Evolutionary conservation across 2,329 filamentous ascomycete species (phyloP).

Genomic region (Parastagonospora nodorum): DNA sequence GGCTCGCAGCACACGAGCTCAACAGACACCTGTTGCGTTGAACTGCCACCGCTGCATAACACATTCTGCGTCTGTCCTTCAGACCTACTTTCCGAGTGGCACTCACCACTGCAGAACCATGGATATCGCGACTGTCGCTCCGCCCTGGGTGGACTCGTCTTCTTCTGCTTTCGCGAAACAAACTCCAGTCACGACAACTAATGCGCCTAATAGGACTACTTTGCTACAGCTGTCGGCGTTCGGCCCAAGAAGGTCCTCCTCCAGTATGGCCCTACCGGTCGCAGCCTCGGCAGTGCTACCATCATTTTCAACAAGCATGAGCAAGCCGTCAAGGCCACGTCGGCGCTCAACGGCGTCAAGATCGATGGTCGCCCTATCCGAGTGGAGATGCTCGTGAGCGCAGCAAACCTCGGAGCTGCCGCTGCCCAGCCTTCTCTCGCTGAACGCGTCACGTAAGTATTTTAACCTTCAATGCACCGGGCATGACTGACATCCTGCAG

Average conservation of each 20-base stretch:
- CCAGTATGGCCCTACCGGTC: conserved; percentile 89
- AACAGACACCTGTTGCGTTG: conserved; percentile 8
- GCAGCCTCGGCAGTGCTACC: conserved; percentile 89
- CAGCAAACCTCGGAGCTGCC: conserved; percentile 70
- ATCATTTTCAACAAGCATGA: conserved; percentile 83
- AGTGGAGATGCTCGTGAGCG: conserved; percentile 90
- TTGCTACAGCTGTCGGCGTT: conserved; percentile 82
- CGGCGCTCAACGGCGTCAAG: conserved; percentile 82
- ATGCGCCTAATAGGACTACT: conserved; percentile 90
- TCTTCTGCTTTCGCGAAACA: conserved; percentile 36
- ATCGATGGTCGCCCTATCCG: conserved; percentile 92
- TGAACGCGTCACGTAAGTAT: conserved; percentile 78
- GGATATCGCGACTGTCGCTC: conserved; percentile 29
- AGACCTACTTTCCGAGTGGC: conserved; percentile 32
- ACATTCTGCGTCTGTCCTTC: conserved; percentile 22
- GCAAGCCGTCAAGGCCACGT: conserved; percentile 82
- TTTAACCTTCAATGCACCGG: background rate
- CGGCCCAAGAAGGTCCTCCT: conserved; percentile 89
- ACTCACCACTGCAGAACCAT: conserved; percentile 23
- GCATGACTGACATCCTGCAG: conserved; percentile 39
- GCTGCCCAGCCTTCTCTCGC: conserved; percentile 72
- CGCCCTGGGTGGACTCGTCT: conserved; percentile 28
- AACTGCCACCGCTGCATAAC: conserved; percentile 16
- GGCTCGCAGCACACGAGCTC: conserved; percentile 15
- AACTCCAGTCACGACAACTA: conserved; percentile 59